These are phyloP conservation scores for Phytophthora litchii DNA, from an alignment of 352 stramenopile genomes.

Conservation along the genomic window DNA sequence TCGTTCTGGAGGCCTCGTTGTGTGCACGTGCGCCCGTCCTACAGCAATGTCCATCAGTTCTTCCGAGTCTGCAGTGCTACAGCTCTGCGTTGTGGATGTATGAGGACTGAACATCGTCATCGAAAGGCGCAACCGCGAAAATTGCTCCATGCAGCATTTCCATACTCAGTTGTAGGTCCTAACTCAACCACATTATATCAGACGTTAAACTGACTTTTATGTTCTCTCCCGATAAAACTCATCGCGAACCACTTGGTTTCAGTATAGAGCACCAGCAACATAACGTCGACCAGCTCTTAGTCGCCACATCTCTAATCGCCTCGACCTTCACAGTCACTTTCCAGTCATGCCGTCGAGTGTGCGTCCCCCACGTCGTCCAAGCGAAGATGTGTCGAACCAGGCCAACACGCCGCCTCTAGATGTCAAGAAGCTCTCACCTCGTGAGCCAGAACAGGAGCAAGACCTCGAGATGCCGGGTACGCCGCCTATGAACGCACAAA, in stretches of 20 bases:
- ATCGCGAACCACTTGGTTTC: too few relatives aligned
- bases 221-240: constrained; percentile 26
- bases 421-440: constrained; percentile 24
- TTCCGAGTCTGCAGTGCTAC: constrained; percentile 15
- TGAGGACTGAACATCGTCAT: constrained; percentile 9
- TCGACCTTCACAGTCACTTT: neutral
- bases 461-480: constrained; percentile 64
- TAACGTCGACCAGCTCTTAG: too few relatives aligned
- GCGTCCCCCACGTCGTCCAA: constrained; percentile 14
- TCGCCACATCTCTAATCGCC: neutral
- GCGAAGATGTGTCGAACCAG: constrained; percentile 23
- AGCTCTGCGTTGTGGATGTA: constrained; percentile 17
- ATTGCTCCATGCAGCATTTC: too few relatives aligned
- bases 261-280: too few relatives aligned
- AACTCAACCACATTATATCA: constrained; percentile 15
- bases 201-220: constrained; percentile 6
- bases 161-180: too few relatives aligned
- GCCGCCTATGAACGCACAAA: constrained; percentile 55
- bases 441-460: constrained; percentile 36
- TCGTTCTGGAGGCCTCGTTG: constrained; percentile 17
- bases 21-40: constrained; percentile 13
- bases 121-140: too few relatives aligned
- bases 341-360: constrained; percentile 26
- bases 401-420: constrained; percentile 7
- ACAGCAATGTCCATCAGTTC: constrained; percentile 8